Conservation (phyloP, 345 rosid species). For the Toxicodendron radicans region DNA sequence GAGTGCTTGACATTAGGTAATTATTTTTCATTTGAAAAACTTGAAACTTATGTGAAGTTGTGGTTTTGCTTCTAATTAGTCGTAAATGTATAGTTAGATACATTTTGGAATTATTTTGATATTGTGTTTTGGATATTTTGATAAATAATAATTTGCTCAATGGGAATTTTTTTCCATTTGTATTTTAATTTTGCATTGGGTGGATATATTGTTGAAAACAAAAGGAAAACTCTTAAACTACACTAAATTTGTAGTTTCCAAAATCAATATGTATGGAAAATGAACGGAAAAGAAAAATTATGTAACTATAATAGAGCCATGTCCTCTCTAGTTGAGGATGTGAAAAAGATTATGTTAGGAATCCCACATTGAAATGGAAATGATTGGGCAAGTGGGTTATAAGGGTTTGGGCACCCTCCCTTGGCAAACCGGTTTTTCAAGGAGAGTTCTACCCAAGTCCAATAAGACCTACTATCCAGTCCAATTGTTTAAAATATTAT, state of each 20-base stretch:
- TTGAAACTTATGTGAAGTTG: conserved; percentile 6
- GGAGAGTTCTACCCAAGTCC: too few species aligned
- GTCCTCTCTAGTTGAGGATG: background rate
- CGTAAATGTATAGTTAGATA: background rate
- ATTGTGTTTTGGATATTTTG: background rate
- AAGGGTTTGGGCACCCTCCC: too few species aligned
- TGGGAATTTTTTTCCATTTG: background rate
- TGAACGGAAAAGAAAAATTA: too few species aligned
- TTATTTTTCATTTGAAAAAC: conserved; percentile 10
- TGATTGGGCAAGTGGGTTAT: too few species aligned
- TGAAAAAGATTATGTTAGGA: background rate
- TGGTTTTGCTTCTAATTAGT: conserved; percentile 5
- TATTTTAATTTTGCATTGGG: background rate
- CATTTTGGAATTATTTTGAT: background rate
- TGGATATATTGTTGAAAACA: background rate
- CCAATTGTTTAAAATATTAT: too few species aligned
- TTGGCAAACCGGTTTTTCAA: too few species aligned
- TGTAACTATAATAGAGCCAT: background rate
- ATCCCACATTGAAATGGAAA: too few species aligned
- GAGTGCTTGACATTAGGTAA: conserved; percentile 91
- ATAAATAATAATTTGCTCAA: background rate
- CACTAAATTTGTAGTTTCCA: too few species aligned
- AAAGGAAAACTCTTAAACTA: background rate
- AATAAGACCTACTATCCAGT: too few species aligned
- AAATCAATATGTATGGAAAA: background rate